Base-by-base conservation (phyloP, 441 rosid species). In the Omphalea diandra region DNA sequence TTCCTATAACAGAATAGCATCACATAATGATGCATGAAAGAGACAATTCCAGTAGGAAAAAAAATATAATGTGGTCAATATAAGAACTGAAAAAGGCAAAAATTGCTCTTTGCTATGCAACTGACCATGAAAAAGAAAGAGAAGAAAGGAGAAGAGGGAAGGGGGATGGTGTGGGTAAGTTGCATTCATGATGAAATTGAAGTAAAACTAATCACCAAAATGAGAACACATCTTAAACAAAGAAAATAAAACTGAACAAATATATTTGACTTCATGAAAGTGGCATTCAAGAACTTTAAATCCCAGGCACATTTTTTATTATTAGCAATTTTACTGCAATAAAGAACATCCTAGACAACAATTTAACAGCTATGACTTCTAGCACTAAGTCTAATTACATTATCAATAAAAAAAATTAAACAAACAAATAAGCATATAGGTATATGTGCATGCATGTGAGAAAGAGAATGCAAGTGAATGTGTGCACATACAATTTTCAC, bases 201-300 rank as follows among this genome's bases (percentile, higher is more conserved):
- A 58, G 41, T 11, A 35, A 35, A 63, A 49, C 15, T 12, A n/a
- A 29, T n/a, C 20, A 29, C 32, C 17, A 59, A 40, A 29, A 24
- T 14, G 68, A 65, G 31, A 40, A 61, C 17, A 38, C 47, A 71
- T 12, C 62, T n/a, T 52, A 53, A 52, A 55, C 32, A 54, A 31
- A 66, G 18, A 31, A 38, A 29, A 52, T 20, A 71, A 38, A 52
- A 55, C 50, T 65, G 31, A 24, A 57, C 5, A 22, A 14, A n/a
- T 2, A 20, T 62, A 41, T 44, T 32, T 15, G 68, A 54, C 56
- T 41, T 72, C 70, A 32, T 32, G 41, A 10, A 18, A 54, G 10
- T 54, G 63, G 11, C n/a, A 40, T 71, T 54, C 7, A 44, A 43
- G 3, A 63, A 57, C 53, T 29, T 31, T 38, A 53, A 32, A 35